Evolutionary conservation across 1,284 basidiomycete species (phyloP).

Genomic region (Chalciporus sp.): DNA sequence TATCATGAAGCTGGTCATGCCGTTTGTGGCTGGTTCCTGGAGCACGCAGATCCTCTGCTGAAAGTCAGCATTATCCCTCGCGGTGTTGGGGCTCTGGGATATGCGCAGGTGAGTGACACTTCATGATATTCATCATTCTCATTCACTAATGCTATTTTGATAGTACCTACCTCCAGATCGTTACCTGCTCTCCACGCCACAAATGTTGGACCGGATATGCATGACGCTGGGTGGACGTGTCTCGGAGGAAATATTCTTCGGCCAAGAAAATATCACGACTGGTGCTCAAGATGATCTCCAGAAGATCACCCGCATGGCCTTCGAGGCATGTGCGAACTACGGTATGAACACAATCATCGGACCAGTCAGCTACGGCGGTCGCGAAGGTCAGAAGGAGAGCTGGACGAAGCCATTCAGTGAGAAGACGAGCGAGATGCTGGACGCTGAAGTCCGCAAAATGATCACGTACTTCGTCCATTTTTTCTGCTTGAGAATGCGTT

Average conservation of each 20-base stretch:
- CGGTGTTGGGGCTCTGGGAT: slow-evolving; percentile 94
- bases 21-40: slow-evolving; percentile 97
- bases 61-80: slow-evolving; percentile 99
- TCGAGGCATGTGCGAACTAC: slow-evolving; percentile 92
- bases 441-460: slow-evolving; percentile 93
- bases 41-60: slow-evolving; percentile 94
- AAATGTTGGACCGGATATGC: slow-evolving; percentile 94
- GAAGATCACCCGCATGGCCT: slow-evolving; percentile 98
- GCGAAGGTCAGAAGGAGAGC: slow-evolving; percentile 79
- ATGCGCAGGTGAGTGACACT: slow-evolving; percentile 74
- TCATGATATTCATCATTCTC: not conserved
- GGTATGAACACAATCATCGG: slow-evolving; percentile 97
- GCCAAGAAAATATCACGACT: slow-evolving; percentile 90
- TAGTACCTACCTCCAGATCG: slow-evolving; percentile 95
- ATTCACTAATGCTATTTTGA: slow-evolving; percentile 9
- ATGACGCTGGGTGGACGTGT: slow-evolving; percentile 99
- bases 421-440: slow-evolving; percentile 93
- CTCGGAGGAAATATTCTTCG: slow-evolving; percentile 98
- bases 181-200: slow-evolving; percentile 93
- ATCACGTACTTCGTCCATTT: slow-evolving; percentile 59
- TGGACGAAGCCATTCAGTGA: slow-evolving; percentile 99
- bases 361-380: slow-evolving; percentile 92
- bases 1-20: slow-evolving; percentile 99
- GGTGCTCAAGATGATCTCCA: slow-evolving; percentile 97
- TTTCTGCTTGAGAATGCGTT: not conserved